These are phyloP conservation scores for Auricularia heimuer DNA, from an alignment of 768 basidiomycete genomes.

Conservation along the genomic window DNA sequence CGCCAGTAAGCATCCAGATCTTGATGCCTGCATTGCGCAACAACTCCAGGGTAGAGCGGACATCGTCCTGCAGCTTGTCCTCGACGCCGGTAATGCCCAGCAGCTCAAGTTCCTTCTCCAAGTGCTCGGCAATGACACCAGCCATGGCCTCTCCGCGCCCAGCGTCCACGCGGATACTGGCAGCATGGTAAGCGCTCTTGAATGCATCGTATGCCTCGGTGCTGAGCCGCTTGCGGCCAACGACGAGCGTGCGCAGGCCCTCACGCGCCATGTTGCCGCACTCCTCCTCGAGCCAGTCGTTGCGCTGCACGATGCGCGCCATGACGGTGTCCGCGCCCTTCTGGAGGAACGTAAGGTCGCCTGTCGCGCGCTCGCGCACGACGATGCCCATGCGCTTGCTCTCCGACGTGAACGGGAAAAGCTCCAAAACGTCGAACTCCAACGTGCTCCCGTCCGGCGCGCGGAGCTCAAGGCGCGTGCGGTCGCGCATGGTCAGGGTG, in stretches of 20 bases:
- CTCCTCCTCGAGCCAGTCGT: slow-evolving; percentile 99
- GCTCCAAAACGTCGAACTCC: slow-evolving; percentile 77
- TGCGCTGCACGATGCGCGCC: slow-evolving; percentile 86
- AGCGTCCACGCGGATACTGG: slow-evolving; percentile 62
- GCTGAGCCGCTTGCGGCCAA: slow-evolving; percentile 72
- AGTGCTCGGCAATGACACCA: slow-evolving; percentile 56
- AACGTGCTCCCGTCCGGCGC: slow-evolving; percentile 55
- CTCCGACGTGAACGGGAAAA: slow-evolving; percentile 98
- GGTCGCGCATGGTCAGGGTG: slow-evolving; percentile 80
- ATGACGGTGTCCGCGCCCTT: slow-evolving; percentile 99
- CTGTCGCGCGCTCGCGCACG: slow-evolving; percentile 59
- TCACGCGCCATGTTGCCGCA: slow-evolving; percentile 98
- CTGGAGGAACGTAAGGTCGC: slow-evolving; percentile 83
- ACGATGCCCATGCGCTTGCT: slow-evolving; percentile 99
- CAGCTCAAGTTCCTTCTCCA: slow-evolving; percentile 87
- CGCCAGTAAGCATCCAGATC: slow-evolving; percentile 99
- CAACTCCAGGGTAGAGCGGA: slow-evolving; percentile 86
- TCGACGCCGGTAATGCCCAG: slow-evolving; percentile 97
- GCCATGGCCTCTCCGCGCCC: slow-evolving; percentile 76
- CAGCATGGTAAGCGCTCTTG: slow-evolving; percentile 58
- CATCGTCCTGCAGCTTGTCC: slow-evolving; percentile 96
- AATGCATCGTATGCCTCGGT: slow-evolving; percentile 65
- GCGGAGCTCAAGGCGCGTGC: slow-evolving; percentile 78
- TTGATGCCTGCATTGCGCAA: slow-evolving; percentile 93
- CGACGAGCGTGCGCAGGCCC: slow-evolving; percentile 86